Base-by-base conservation (phyloP, 305 asterid genomes). In the Solanum aculeatissimum region DNA sequence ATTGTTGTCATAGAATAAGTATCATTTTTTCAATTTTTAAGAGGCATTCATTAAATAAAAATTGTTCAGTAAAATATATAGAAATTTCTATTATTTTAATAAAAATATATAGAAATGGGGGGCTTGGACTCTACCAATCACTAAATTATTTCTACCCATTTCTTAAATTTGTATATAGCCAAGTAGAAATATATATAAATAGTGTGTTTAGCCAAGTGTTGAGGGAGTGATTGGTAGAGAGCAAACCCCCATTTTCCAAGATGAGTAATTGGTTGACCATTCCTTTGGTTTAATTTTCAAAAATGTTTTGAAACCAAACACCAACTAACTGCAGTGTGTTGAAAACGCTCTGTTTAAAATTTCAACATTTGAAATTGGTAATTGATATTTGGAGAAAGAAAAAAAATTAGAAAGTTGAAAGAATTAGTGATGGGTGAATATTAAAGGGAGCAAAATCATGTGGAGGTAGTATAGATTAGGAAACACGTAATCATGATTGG, bases 401-500 rank as follows among this genome's bases (percentile, higher is more conserved):
- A 71, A n/a, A 71, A 12, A 71, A n/a, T 25, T 42, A 3, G 25
- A 25, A 47, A 74, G 40, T 25, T 15, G 25, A 47, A 25, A 25
- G 40, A 74, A 45, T 45, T 7, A 53, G 5, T 32, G 77, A 69
- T 27, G 18, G 38, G 78, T 68, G 49, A 68, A 14, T n/a, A 35
- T 29, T 15, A 8, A 18, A 15, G 81, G 81, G 81, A 49, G 82
- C 82, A 75, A 49, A 47, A 75, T 4, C 82, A 75, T 75, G 82
- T 49, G 82, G 63, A 49, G 63, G 27, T 25, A 49, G 82, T 25
- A 16, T 75, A 75, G 57, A 75, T 49, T 49, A 49, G 82, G 45
- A 75, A 38, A 75, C 63, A 75, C 82, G 82, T 75, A 75, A 49
- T 27, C 62, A 75, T 75, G 82, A 49, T 75, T 75, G 82, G 82